A percentile compares a stretch with the other conserved stretches of the same genome.
Conservation (phyloP, 257 asterid genomes). For the Fraxinus americana region DNA sequence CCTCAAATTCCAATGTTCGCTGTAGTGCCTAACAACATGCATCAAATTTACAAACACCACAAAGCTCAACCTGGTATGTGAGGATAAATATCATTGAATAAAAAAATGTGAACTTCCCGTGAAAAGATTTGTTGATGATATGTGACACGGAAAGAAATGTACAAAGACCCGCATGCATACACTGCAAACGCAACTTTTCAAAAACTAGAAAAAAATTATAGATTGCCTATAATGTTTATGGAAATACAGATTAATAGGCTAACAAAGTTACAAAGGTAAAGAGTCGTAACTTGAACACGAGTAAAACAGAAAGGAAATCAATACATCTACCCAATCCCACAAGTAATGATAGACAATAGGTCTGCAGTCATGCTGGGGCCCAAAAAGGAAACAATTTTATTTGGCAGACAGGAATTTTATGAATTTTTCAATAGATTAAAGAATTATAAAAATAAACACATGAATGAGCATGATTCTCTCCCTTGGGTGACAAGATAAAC, state of each 20-base stretch:
- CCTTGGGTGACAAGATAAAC: background rate
- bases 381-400: background rate
- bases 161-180: background rate
- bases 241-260: background rate
- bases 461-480: background rate
- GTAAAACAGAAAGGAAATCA: background rate
- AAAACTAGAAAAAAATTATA: background rate
- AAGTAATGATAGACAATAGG: background rate
- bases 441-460: background rate
- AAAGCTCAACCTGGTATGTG: slow-evolving; percentile 1
- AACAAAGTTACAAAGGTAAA: background rate
- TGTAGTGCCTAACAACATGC: too few relatives aligned
- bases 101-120: slow-evolving; percentile 13
- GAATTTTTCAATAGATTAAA: background rate
- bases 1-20: slow-evolving; percentile 98
- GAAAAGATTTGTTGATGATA: slow-evolving; percentile 15
- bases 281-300: background rate
- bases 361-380: background rate
- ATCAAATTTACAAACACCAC: slow-evolving; percentile 27
- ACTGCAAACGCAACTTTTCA: slow-evolving; percentile 21
- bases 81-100: slow-evolving; percentile 10
- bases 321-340: background rate
- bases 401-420: background rate
- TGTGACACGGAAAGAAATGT: slow-evolving; percentile 8
- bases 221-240: background rate